Base-by-base conservation (phyloP, 1,284 basidiomycete species). In the Cryptococcus amylolentus region DNA sequence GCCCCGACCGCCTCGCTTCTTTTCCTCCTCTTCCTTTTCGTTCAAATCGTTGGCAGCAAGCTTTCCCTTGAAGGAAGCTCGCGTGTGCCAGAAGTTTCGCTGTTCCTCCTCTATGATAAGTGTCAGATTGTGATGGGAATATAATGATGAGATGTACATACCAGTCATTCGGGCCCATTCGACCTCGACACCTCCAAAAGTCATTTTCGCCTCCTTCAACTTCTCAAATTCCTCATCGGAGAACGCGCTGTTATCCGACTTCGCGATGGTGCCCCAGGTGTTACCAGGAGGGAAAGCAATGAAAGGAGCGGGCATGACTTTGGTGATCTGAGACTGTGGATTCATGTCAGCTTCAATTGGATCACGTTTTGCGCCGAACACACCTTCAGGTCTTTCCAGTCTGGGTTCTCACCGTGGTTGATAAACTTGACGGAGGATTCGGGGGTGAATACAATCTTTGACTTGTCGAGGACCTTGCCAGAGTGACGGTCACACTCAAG, bases 81-180 rank as follows among this genome's bases (percentile, higher is more conserved):
- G 85, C 10, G 85, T 82, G 64, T 91, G 87, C 67, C 87, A 86
- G 73, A 89, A 87, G 65, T 86, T 86, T 52, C 92, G 81, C 45
- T 89, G 86, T 45, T 83, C 84, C 82, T 90, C 75, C 54, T 72
- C 77, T 71, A 65, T 42, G n/a, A 49, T n/a, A 45, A 38, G 51
- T 14, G 9, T 14, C 10, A 38, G n/a, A 39, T 27, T 44, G 44
- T 40, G 13, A 31, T 23, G 0, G 13, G 31, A 35, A 14, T 26
- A 2, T 54, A 10, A 13, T 12, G 28, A 44, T 26, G 27, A 66
- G 23, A 42, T 56, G 56, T 45, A 67, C 62, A 60, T 47, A 72
- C 70, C 64, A 28, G 57, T 49, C 68, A 72, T 68, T 54, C 64
- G 61, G 49, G 60, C 52, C 71, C 76, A 81, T 37, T 58, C 59